Base-by-base conservation (phyloP, 2,329 filamentous ascomycete genomes). In the Scedosporium boydii region DNA sequence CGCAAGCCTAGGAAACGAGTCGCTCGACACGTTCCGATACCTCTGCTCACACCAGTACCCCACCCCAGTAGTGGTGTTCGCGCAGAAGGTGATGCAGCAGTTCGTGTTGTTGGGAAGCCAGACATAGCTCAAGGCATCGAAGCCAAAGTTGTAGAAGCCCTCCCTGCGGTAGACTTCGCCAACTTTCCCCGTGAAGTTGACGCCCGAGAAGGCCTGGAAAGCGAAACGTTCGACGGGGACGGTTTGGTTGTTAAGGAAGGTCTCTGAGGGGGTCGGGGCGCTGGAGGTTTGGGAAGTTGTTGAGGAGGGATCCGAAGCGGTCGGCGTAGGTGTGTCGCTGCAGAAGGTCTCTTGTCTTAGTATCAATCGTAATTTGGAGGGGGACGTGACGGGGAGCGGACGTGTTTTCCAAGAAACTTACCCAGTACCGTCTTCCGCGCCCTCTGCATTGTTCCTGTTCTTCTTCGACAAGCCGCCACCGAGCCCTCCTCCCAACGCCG, bases 191-290 rank as follows among this genome's bases (percentile, higher is more conserved):
- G 14, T 29, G 63, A 68, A 73, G 48, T 70, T 65, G 2, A 53
- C 1, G 6, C 64, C 63, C 0, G 69, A 67, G 57, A 69, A 75
- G 6, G 63, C 72, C 60, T 75, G 73, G 68, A 75, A 75, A 4
- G 67, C 68, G 23, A 71, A 69, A 1, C 64, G 62, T 1, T 58
- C 55, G 16, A 27, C 34, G 0, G 67, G 66, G 6, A 44, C 61
- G 12, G 67, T 70, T 51, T 64, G 61, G 64, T 69, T 70, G 65
- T 69, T 68, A 51, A 70, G 64, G 62, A 70, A 67, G 0, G 63
- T 64, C 21, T 38, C n/a, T 14, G 59, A 38, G 4, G 62, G 21
- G 16, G 63, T 57, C 34, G 34, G n/a, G 55, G 55, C 18, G 62
- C 41, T 34, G 58, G 38, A 38, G 61, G 41, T 60, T 44, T 60